Percentiles rank a stretch among this genome's conserved stretches.
phyloP scores from a whole-genome alignment of 345 rosid genomes.

The Hevea brasiliensis region DNA sequence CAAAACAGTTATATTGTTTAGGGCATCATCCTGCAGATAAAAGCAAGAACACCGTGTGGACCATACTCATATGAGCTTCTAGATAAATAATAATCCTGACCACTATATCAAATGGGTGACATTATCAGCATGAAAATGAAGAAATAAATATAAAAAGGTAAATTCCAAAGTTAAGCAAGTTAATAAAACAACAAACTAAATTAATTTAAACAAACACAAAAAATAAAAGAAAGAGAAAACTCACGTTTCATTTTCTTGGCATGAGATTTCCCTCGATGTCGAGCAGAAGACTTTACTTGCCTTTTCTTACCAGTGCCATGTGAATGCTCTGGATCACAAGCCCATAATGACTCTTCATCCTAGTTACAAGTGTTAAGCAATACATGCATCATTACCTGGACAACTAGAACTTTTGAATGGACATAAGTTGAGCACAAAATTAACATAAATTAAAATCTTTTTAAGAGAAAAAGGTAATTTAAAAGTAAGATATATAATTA shows the following conservation, averaged over 20 bases:
- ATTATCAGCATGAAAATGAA: background rate
- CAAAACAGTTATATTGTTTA: background rate
- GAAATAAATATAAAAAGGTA: background rate
- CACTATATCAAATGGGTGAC: background rate
- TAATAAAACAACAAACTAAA: background rate
- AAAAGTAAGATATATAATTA: background rate
- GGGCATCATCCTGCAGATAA: background rate
- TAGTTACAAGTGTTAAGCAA: slow-evolving; percentile 21
- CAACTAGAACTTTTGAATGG: background rate
- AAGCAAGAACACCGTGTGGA: background rate
- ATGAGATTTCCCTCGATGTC: slow-evolving; percentile 30
- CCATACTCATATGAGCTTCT: background rate
- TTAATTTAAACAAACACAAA: background rate
- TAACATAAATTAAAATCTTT: background rate
- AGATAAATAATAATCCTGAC: background rate
- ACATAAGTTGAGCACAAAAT: background rate
- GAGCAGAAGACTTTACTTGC: slow-evolving; percentile 30
- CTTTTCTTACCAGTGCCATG: slow-evolving; percentile 24
- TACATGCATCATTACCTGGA: background rate
- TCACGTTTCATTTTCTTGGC: slow-evolving; percentile 46
- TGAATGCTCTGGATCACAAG: slow-evolving; percentile 27
- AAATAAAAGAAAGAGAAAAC: slow-evolving; percentile 16
- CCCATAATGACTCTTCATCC: slow-evolving; percentile 41
- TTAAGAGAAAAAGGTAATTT: background rate
- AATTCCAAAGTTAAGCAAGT: too few relatives aligned